Conservation (phyloP, 2,329 filamentous ascomycete species). For the Venturia pyrina region DNA sequence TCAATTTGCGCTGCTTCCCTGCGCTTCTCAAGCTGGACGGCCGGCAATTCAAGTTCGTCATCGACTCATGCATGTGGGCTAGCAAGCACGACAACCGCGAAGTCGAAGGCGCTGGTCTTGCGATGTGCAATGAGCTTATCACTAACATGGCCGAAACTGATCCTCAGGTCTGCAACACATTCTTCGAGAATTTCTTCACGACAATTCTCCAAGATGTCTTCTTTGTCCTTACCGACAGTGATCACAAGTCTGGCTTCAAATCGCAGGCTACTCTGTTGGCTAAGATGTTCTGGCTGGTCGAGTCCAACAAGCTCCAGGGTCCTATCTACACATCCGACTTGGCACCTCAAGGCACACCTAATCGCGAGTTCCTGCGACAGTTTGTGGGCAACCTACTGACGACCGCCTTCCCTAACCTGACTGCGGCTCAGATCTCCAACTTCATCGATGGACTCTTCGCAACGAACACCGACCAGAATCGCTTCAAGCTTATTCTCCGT, state of each 20-base stretch:
- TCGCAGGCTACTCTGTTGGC: constrained; percentile 89
- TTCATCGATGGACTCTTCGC: constrained; percentile 89
- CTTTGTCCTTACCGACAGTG: constrained; percentile 93
- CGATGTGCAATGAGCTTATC: constrained; percentile 96
- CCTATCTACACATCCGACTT: constrained; percentile 83
- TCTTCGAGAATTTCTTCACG: constrained; percentile 97
- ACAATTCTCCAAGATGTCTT: constrained; percentile 95
- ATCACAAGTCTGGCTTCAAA: constrained; percentile 99
- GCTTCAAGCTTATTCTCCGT: constrained; percentile 90
- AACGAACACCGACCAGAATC: constrained; percentile 78
- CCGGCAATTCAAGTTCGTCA: constrained; percentile 97
- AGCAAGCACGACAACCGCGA: constrained; percentile 99
- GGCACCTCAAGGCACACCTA: constrained; percentile 71
- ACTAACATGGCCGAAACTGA: constrained; percentile 96
- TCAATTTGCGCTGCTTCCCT: constrained; percentile 96
- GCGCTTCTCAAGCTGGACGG: constrained; percentile 88
- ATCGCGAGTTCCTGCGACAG: constrained; percentile 80
- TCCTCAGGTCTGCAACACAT: constrained; percentile 73
- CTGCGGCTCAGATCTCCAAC: constrained; percentile 74
- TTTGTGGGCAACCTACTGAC: constrained; percentile 79
- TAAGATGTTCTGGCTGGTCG: constrained; percentile 93
- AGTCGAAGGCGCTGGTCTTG: constrained; percentile 89
- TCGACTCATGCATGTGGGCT: constrained; percentile 99
- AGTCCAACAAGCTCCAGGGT: constrained; percentile 79
- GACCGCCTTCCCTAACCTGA: constrained; percentile 87